Conservation (phyloP, 106 monocot species). For the Xerophyta viscosa region DNA sequence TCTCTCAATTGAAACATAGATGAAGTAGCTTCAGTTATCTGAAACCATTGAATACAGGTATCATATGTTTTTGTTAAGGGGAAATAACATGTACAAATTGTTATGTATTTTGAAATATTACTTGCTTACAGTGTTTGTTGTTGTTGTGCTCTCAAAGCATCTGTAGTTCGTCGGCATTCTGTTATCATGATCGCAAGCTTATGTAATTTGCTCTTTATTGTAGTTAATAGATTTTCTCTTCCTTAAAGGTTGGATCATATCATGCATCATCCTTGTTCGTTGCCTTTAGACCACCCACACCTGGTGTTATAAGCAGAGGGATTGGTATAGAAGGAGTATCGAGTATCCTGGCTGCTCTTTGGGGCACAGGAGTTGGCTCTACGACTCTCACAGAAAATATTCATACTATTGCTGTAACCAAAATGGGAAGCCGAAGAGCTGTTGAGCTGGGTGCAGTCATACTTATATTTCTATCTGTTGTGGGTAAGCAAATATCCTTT, state of each 20-base stretch:
- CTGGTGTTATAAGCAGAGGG: conserved; percentile 88
- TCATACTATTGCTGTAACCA: conserved; percentile 96
- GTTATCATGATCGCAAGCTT: no score
- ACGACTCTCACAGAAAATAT: conserved; percentile 93
- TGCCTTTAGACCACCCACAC: conserved; percentile 78
- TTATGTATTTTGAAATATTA: no score
- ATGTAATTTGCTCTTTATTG: no score
- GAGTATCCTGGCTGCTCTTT: conserved; percentile 71
- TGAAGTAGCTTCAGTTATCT: no score
- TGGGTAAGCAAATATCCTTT: conserved; percentile 40
- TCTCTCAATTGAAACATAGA: no score
- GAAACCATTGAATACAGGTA: no score
- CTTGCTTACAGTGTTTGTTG: no score
- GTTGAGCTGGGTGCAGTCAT: conserved; percentile 81
- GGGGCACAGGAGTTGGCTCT: conserved; percentile 95
- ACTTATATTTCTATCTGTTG: conserved; percentile 70
- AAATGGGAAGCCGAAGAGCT: conserved; percentile 93
- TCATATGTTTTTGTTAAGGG: no score
- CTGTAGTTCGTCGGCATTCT: no score
- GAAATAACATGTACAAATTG: no score
- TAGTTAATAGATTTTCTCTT: neutral
- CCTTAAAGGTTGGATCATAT: conserved; percentile 80
- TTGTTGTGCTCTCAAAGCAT: no score
- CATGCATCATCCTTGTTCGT: conserved; percentile 94
- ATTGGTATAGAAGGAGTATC: conserved; percentile 88